phyloP scores from a whole-genome alignment of 73 alveolate species.

The Blepharisma japonicum region DNA sequence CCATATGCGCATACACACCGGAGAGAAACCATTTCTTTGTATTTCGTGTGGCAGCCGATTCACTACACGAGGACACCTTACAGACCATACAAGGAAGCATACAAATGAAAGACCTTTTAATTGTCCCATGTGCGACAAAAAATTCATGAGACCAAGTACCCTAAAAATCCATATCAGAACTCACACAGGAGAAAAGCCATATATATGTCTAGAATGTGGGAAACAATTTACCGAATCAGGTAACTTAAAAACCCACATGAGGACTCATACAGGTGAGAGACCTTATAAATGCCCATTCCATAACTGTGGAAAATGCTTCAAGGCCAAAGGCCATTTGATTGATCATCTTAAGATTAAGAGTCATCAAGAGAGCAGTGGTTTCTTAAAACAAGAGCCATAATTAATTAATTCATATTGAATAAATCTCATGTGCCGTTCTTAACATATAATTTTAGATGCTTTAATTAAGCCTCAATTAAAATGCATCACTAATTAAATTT shows the following conservation, averaged over 20 bases:
- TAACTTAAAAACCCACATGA: constrained; percentile 70
- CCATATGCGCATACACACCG: constrained; percentile 50
- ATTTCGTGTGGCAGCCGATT: too few relatives aligned
- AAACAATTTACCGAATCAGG: constrained; percentile 59
- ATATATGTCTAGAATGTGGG: constrained; percentile 37
- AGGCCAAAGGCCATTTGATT: constrained; percentile 50
- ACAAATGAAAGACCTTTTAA: constrained; percentile 36
- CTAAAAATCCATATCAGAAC: constrained; percentile 37
- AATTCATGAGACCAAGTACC: constrained; percentile 43
- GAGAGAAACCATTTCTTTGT: too few relatives aligned
- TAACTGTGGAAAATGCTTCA: constrained; percentile 44
- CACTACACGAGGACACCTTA: too few relatives aligned
- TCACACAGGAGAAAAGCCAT: constrained; percentile 58
- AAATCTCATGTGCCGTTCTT: too few relatives aligned
- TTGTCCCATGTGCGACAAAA: constrained; percentile 25
- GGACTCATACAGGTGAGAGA: constrained; percentile 78
- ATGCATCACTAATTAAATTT: too few relatives aligned
- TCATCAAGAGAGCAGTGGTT: too few relatives aligned
- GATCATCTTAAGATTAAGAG: not conserved
- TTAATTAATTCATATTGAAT: too few relatives aligned
- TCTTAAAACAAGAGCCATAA: too few relatives aligned
- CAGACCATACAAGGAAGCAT: not conserved
- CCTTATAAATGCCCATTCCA: constrained; percentile 49
- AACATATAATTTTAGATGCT: too few relatives aligned
- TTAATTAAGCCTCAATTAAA: too few relatives aligned